Percentiles rank a stretch among this genome's conserved stretches.
Evolutionary conservation across 148 eudicot genomes (phyloP).

Genomic region (Rhododendron ovatum): DNA sequence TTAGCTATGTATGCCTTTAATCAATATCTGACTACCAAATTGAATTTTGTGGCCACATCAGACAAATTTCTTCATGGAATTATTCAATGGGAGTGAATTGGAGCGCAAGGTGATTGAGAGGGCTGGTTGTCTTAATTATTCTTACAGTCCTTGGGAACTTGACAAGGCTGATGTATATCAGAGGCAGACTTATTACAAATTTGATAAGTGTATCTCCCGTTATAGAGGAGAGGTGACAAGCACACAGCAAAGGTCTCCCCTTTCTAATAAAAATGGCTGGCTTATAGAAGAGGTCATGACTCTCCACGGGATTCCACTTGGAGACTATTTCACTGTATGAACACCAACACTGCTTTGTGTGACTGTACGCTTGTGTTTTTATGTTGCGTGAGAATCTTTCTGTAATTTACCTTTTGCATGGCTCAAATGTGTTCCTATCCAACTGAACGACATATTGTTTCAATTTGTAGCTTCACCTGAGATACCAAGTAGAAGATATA

Average conservation of each 20-base stretch:
- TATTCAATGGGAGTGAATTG: conserved; percentile 70
- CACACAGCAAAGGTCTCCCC: conserved; percentile 72
- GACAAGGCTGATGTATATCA: conserved; percentile 72
- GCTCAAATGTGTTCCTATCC: background rate
- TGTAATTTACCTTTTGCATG: background rate
- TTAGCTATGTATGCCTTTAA: background rate
- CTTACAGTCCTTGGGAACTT: conserved; percentile 79
- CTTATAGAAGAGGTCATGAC: conserved; percentile 88
- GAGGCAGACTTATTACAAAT: conserved; percentile 79
- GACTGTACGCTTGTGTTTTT: background rate
- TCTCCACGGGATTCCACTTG: conserved; percentile 88
- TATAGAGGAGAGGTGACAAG: conserved; percentile 92
- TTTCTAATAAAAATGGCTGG: conserved; percentile 73
- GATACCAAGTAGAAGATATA: conserved; percentile 72
- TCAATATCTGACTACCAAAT: background rate
- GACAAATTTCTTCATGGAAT: conserved; percentile 78
- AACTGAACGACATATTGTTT: background rate
- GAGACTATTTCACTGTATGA: conserved; percentile 77
- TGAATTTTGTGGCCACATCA: conserved; percentile 22
- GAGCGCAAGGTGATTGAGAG: conserved; percentile 76
- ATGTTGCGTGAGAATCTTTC: background rate
- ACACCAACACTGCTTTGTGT: background rate
- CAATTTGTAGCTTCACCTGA: conserved; percentile 71
- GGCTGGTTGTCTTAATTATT: conserved; percentile 78
- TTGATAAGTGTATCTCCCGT: conserved; percentile 66